Conservation (phyloP, 169 alveolate genomes). For the Cryptosporidium meleagridis region DNA sequence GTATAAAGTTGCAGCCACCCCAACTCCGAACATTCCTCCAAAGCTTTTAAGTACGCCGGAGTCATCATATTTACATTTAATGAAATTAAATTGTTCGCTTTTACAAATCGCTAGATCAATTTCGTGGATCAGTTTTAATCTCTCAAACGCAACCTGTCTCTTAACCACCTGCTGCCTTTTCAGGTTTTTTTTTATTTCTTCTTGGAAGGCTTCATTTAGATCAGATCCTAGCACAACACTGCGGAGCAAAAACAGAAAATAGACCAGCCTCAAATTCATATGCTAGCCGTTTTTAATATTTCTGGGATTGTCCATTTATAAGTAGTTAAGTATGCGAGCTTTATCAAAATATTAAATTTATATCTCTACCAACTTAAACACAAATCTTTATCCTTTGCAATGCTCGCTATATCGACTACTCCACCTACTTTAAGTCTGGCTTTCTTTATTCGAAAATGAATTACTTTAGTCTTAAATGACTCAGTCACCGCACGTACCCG, state of each 20-base stretch:
- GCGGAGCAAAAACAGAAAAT: conserved; percentile 2
- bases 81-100: conserved; percentile 11
- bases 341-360: neutral
- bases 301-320: neutral
- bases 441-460: neutral
- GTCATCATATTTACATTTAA: conserved; percentile 32
- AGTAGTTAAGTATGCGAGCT: neutral
- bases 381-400: neutral
- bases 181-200: conserved; percentile 16
- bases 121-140: conserved; percentile 39
- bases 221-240: conserved; percentile 17
- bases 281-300: conserved; percentile 4
- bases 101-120: conserved; percentile 44
- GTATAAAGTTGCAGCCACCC: conserved; percentile 23
- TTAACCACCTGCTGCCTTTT: conserved; percentile 33
- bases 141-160: conserved; percentile 62
- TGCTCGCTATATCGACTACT: neutral
- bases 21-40: conserved; percentile 75
- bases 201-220: conserved; percentile 16
- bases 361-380: neutral
- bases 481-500: conserved; percentile 12
- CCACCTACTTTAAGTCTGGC: neutral
- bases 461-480: neutral
- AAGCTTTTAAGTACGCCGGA: conserved; percentile 19
- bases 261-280: conserved; percentile 28